Conservation (phyloP, 441 rosid genomes). For the Croton setiger region DNA sequence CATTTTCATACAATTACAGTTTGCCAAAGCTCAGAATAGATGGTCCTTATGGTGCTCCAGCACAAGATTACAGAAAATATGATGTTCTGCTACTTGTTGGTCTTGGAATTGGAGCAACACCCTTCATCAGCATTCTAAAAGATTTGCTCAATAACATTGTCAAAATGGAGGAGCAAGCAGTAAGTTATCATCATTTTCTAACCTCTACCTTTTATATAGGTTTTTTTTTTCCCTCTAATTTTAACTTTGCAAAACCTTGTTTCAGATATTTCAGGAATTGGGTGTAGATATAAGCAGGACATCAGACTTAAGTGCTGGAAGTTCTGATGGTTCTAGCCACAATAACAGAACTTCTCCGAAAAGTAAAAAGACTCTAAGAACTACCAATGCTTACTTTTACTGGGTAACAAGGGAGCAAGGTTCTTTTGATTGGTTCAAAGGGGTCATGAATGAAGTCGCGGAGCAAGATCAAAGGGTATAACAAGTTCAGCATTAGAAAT, state of each 20-base stretch:
- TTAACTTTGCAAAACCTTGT: slow-evolving; percentile 9
- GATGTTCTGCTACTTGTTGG: slow-evolving; percentile 88
- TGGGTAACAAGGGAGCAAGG: slow-evolving; percentile 99
- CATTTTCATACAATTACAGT: slow-evolving; percentile 37
- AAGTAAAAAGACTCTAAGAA: slow-evolving; percentile 44
- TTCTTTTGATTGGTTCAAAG: slow-evolving; percentile 96
- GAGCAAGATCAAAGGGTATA: slow-evolving; percentile 81
- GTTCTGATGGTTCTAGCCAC: slow-evolving; percentile 36
- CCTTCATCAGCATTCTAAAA: slow-evolving; percentile 86
- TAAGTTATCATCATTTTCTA: slow-evolving; percentile 30
- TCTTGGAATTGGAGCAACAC: slow-evolving; percentile 96
- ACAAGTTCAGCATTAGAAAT: not conserved
- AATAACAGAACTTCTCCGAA: slow-evolving; percentile 36
- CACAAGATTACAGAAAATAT: slow-evolving; percentile 79
- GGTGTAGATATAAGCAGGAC: slow-evolving; percentile 55
- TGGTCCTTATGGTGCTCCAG: slow-evolving; percentile 97
- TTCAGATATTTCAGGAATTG: slow-evolving; percentile 49
- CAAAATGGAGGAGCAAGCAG: slow-evolving; percentile 75
- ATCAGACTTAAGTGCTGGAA: slow-evolving; percentile 60
- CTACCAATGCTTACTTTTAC: slow-evolving; percentile 88
- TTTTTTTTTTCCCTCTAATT: not conserved
- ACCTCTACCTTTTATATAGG: not conserved
- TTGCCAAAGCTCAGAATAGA: slow-evolving; percentile 85
- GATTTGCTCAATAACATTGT: slow-evolving; percentile 78
- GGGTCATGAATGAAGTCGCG: slow-evolving; percentile 89